Evolutionary conservation across 192 early-diverging fungal genomes (phyloP).

Genomic region (Lobulomyces angularis): DNA sequence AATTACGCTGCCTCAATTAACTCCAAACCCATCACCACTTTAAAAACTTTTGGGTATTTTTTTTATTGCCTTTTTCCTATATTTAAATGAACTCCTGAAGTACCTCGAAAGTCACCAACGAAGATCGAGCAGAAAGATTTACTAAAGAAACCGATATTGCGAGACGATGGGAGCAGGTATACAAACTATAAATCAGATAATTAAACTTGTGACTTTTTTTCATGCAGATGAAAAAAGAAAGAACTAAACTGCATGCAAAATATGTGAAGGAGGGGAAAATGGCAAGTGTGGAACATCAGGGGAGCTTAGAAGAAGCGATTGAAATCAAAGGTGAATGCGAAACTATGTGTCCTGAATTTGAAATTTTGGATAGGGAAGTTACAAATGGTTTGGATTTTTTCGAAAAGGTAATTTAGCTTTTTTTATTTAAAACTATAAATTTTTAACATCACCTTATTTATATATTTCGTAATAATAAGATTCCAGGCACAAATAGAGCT

Average conservation of each 20-base stretch:
- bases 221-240: constrained; percentile 47
- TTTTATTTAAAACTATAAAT: neutral
- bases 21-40: no score
- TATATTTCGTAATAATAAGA: constrained; percentile 7
- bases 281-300: constrained; percentile 36
- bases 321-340: constrained; percentile 64
- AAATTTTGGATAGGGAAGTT: constrained; percentile 70
- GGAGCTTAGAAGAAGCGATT: constrained; percentile 51
- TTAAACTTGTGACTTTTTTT: no score
- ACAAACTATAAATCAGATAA: no score
- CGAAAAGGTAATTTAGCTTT: constrained; percentile 45
- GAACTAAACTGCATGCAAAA: constrained; percentile 44
- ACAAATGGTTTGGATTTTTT: constrained; percentile 58
- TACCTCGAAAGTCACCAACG: no score
- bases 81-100: no score
- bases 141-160: no score
- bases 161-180: no score
- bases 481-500: constrained; percentile 42
- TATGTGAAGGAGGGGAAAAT: constrained; percentile 52
- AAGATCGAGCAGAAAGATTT: no score
- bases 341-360: constrained; percentile 83
- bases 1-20: no score
- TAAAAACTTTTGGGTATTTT: no score
- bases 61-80: no score
- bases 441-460: neutral